phyloP scores from a whole-genome alignment of 208 protist genomes.

The Leptomonas seymouri region DNA sequence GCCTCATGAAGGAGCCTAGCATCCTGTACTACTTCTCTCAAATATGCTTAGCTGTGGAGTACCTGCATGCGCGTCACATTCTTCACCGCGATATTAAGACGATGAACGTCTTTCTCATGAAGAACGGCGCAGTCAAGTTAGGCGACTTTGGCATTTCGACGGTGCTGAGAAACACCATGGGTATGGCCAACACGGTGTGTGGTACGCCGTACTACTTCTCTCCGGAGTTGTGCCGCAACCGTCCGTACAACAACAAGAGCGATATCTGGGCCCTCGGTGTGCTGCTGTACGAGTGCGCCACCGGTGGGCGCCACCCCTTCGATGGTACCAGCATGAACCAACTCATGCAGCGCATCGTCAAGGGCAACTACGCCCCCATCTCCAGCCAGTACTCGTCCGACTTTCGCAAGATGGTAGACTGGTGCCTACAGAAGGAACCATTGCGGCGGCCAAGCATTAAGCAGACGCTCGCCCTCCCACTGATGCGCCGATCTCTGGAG shows the following conservation, averaged over 20 bases:
- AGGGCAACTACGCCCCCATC: slow-evolving; percentile 79
- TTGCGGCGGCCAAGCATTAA: slow-evolving; percentile 79
- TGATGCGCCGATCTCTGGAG: slow-evolving; percentile 78
- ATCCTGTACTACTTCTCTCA: slow-evolving; percentile 94
- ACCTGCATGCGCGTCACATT: slow-evolving; percentile 92
- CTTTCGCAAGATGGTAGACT: slow-evolving; percentile 88
- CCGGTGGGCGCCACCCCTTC: slow-evolving; percentile 89
- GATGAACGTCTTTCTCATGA: slow-evolving; percentile 95
- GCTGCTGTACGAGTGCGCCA: slow-evolving; percentile 89
- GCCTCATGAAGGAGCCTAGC: slow-evolving; percentile 79
- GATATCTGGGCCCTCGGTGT: slow-evolving; percentile 96
- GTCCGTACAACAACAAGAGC: slow-evolving; percentile 96
- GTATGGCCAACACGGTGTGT: slow-evolving; percentile 92
- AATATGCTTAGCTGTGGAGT: slow-evolving; percentile 92
- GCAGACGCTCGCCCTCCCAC: slow-evolving; percentile 65
- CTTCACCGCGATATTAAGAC: slow-evolving; percentile 95
- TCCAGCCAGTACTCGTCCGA: slow-evolving; percentile 81
- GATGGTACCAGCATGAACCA: slow-evolving; percentile 94
- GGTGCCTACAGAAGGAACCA: slow-evolving; percentile 89
- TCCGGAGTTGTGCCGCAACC: slow-evolving; percentile 94
- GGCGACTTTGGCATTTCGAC: slow-evolving; percentile 95
- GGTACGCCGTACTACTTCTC: slow-evolving; percentile 97
- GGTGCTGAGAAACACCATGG: slow-evolving; percentile 91
- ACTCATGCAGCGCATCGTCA: slow-evolving; percentile 93
- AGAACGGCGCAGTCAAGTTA: slow-evolving; percentile 90